phyloP scores from a whole-genome alignment of 1,284 basidiomycete genomes.

The Naganishia sp. region DNA sequence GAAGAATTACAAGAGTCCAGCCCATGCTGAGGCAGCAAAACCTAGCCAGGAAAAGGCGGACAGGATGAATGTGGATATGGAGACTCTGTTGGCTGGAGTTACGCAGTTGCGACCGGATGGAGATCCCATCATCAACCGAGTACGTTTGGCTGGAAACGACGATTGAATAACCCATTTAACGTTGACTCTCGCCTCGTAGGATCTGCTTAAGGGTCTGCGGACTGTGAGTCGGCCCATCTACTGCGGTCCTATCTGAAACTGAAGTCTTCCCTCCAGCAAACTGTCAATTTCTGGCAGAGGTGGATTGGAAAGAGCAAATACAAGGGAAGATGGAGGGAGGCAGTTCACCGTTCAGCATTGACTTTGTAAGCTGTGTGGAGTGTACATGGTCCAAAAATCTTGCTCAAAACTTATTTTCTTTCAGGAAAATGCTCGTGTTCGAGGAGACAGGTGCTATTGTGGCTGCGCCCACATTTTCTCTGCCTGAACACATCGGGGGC shows the following conservation, averaged over 20 bases:
- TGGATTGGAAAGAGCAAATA: conserved; percentile 75
- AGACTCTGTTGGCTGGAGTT: conserved; percentile 59
- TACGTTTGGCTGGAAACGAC: conserved; percentile 39
- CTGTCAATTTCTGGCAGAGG: conserved; percentile 77
- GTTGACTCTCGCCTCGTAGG: conserved; percentile 44
- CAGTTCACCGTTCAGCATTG: conserved; percentile 82
- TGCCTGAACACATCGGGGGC: conserved; percentile 87
- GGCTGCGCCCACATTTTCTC: conserved; percentile 87
- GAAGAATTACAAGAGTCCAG: conserved; percentile 39
- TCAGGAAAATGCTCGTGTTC: conserved; percentile 53
- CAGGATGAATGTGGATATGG: conserved; percentile 58
- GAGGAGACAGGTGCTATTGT: conserved; percentile 70
- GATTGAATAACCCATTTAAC: background rate
- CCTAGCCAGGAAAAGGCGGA: conserved; percentile 50
- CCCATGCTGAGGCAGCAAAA: conserved; percentile 44
- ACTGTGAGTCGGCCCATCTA: conserved; percentile 52
- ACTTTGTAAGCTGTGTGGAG: conserved; percentile 54
- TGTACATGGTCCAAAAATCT: background rate
- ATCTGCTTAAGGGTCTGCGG: conserved; percentile 61
- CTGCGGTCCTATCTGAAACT: background rate
- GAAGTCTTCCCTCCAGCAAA: conserved; percentile 53
- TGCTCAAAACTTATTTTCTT: background rate
- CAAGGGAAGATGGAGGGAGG: conserved; percentile 88
- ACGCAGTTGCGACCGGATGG: conserved; percentile 60
- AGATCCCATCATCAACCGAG: conserved; percentile 67